Conservation (phyloP, 1,139 yeast species). For the Saccharomyces hybrid region DNA sequence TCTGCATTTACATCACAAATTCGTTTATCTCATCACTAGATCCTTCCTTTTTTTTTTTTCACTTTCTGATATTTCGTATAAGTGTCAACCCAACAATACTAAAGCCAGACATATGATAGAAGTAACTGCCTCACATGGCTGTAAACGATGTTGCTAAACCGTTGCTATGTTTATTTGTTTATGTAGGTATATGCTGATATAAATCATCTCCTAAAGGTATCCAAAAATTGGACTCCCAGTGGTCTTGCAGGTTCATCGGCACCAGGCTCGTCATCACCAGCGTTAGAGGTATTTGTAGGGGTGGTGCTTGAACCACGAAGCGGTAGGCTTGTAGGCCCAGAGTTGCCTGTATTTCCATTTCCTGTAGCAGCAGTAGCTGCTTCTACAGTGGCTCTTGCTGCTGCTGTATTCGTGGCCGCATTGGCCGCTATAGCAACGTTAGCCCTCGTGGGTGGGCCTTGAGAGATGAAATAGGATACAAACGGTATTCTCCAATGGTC, state of each 20-base stretch:
- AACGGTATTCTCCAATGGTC: slow-evolving; percentile 22
- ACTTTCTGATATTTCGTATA: not conserved
- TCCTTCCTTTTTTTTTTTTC: not conserved
- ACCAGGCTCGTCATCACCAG: slow-evolving; percentile 16
- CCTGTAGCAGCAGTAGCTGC: not conserved
- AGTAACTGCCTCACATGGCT: not conserved
- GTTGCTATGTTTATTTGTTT: not conserved
- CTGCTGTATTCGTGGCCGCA: slow-evolving; percentile 2
- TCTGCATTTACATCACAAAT: not conserved
- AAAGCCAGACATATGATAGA: not conserved
- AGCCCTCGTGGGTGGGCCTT: slow-evolving; percentile 1
- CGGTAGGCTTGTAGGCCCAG: slow-evolving; percentile 3
- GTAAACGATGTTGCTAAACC: not conserved
- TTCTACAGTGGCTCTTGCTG: slow-evolving; percentile 2
- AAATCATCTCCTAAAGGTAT: slow-evolving; percentile 26
- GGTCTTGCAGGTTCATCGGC: slow-evolving; percentile 30
- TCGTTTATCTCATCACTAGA: not conserved
- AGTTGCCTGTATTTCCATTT: not conserved
- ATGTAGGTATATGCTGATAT: not conserved
- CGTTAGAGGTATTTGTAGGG: slow-evolving; percentile 11
- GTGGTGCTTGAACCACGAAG: not conserved
- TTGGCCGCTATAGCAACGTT: not conserved
- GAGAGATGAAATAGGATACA: slow-evolving; percentile 4
- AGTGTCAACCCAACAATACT: not conserved
- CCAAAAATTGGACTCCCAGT: slow-evolving; percentile 28